Conservation (phyloP, 768 basidiomycete genomes). For the Suillus bovinus region DNA sequence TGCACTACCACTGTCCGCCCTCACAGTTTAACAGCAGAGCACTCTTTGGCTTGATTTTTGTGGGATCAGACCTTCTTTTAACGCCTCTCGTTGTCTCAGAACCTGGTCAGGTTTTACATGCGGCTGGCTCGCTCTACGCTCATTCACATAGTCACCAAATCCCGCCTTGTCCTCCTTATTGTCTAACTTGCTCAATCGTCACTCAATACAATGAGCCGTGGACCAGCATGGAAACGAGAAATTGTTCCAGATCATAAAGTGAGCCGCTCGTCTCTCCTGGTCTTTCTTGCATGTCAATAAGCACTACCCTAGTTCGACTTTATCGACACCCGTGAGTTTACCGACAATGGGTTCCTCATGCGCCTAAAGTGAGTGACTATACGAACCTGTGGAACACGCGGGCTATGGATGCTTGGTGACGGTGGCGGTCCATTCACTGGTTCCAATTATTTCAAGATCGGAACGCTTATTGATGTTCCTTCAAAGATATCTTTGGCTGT, state of each 20-base stretch:
- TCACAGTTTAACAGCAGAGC: constrained; percentile 15
- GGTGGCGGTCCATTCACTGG: neutral
- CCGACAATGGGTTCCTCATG: constrained; percentile 82
- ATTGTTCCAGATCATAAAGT: constrained; percentile 98
- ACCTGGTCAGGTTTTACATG: constrained; percentile 23
- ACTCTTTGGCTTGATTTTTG: neutral
- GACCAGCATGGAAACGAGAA: constrained; percentile 94
- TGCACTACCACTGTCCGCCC: constrained; percentile 19
- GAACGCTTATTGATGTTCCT: constrained; percentile 14
- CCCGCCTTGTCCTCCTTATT: constrained; percentile 22
- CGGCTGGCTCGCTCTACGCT: constrained; percentile 37
- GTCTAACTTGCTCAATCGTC: constrained; percentile 20
- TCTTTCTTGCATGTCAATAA: constrained; percentile 6
- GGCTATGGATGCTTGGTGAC: neutral
- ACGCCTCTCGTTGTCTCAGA: constrained; percentile 23
- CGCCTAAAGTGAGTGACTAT: constrained; percentile 70
- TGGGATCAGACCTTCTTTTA: constrained; percentile 19
- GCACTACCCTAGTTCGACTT: constrained; percentile 81
- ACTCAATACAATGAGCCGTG: constrained; percentile 41
- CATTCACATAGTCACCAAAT: constrained; percentile 26
- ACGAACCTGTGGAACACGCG: neutral
- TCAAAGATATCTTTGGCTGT: constrained; percentile 87
- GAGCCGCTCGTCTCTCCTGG: constrained; percentile 17
- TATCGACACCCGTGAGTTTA: constrained; percentile 90
- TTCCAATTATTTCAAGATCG: neutral